Evolutionary conservation across 2,329 filamentous ascomycete genomes (phyloP).

Genomic region (Gnomoniopsis sp.): DNA sequence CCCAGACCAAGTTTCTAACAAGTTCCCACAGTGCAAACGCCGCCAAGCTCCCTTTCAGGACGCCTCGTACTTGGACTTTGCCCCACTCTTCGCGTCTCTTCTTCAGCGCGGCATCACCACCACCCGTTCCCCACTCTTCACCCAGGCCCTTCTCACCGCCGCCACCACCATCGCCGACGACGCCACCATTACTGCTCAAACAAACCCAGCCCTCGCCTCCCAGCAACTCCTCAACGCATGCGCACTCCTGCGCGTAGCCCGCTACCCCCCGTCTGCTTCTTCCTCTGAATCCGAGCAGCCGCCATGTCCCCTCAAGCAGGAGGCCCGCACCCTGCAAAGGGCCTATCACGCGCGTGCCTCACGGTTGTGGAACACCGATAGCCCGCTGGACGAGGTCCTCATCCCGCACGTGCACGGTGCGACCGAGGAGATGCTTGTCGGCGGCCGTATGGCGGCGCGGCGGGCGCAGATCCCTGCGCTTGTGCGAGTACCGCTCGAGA

Average conservation of each 20-base stretch:
- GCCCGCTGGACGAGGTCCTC: constrained; percentile 57
- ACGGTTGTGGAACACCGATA: constrained; percentile 39
- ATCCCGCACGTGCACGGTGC: constrained; percentile 51
- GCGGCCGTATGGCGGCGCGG: not conserved
- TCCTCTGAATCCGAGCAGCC: constrained; percentile 28
- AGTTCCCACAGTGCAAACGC: not conserved
- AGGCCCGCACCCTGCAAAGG: constrained; percentile 66
- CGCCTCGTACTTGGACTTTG: constrained; percentile 64
- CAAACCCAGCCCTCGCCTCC: constrained; percentile 50
- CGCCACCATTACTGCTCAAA: constrained; percentile 46
- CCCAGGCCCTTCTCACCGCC: constrained; percentile 57
- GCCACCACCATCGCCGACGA: constrained; percentile 53
- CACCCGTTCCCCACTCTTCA: constrained; percentile 63
- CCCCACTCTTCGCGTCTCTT: constrained; percentile 63
- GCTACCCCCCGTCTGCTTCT: constrained; percentile 50
- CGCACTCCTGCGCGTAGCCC: constrained; percentile 66
- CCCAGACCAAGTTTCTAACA: not conserved
- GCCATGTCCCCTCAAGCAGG: constrained; percentile 45
- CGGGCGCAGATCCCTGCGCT: constrained; percentile 55
- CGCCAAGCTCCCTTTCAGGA: constrained; percentile 66
- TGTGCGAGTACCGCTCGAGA: constrained; percentile 51
- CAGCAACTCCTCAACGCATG: constrained; percentile 62
- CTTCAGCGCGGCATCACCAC: constrained; percentile 61
- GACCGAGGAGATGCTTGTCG: not conserved
- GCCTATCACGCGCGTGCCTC: constrained; percentile 57